A percentile compares a stretch with the other conserved stretches of the same genome.
phyloP scores from a whole-genome alignment of 768 basidiomycete species.

The Lactifluus piperatus region DNA sequence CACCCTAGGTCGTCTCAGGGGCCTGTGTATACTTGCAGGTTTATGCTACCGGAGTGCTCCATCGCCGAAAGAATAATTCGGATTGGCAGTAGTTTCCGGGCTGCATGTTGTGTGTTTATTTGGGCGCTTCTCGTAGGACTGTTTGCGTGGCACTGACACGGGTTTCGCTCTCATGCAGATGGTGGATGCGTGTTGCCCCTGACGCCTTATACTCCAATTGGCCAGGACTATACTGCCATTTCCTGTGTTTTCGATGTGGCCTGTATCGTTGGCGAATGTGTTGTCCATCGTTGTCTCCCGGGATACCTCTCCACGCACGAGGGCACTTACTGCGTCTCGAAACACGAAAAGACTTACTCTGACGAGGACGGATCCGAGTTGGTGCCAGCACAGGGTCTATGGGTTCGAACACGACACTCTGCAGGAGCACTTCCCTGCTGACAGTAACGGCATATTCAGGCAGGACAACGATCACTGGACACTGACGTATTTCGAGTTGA shows the following conservation, averaged over 20 bases:
- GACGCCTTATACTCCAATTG: constrained; percentile 26
- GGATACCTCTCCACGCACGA: constrained; percentile 29
- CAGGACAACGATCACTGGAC: not conserved
- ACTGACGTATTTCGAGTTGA: not conserved
- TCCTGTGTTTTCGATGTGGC: constrained; percentile 41
- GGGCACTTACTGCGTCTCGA: constrained; percentile 17
- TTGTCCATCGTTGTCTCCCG: constrained; percentile 37
- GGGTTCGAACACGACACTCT: constrained; percentile 24
- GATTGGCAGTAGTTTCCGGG: constrained; percentile 28
- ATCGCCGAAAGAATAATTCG: constrained; percentile 19
- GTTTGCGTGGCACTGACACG: not conserved
- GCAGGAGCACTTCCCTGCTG: not conserved
- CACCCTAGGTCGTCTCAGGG: constrained; percentile 39
- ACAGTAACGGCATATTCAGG: not conserved
- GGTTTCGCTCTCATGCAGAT: constrained; percentile 29
- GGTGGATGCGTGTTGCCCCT: constrained; percentile 38
- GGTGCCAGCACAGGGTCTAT: constrained; percentile 14
- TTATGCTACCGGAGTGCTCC: constrained; percentile 25
- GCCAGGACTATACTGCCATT: constrained; percentile 42
- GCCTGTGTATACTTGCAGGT: constrained; percentile 29
- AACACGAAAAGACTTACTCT: not conserved
- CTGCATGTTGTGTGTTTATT: constrained; percentile 38
- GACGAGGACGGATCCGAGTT: not conserved
- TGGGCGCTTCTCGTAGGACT: constrained; percentile 37
- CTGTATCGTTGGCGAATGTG: constrained; percentile 36